These are phyloP conservation scores for Lactarius psammicola DNA, from an alignment of 768 basidiomycete species.

Conservation along the genomic window DNA sequence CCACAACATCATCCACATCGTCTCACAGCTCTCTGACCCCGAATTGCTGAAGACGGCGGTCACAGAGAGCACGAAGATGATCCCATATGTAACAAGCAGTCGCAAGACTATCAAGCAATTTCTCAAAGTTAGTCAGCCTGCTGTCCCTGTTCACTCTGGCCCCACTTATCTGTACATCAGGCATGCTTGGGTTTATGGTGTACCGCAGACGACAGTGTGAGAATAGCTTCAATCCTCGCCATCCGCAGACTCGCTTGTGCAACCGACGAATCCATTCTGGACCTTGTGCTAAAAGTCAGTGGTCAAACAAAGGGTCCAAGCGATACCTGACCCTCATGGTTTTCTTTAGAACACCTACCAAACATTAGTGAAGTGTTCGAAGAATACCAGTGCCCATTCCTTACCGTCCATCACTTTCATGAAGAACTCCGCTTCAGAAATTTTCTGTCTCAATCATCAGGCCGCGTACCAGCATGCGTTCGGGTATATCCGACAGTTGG, in stretches of 20 bases:
- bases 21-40: slow-evolving; percentile 70
- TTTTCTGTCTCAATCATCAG: slow-evolving; percentile 77
- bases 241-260: slow-evolving; percentile 76
- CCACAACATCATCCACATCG: slow-evolving; percentile 76
- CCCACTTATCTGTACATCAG: slow-evolving; percentile 38
- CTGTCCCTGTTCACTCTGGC: neutral
- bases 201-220: slow-evolving; percentile 71
- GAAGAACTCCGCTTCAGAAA: slow-evolving; percentile 95
- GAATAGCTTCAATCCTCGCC: slow-evolving; percentile 84
- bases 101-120: slow-evolving; percentile 84
- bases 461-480: slow-evolving; percentile 92
- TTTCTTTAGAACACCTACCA: slow-evolving; percentile 76
- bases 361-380: slow-evolving; percentile 77
- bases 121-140: slow-evolving; percentile 59
- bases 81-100: slow-evolving; percentile 84
- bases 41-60: slow-evolving; percentile 69
- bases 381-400: slow-evolving; percentile 82
- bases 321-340: neutral
- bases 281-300: slow-evolving; percentile 80
- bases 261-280: slow-evolving; percentile 76
- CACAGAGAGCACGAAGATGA: slow-evolving; percentile 80
- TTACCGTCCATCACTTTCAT: slow-evolving; percentile 91
- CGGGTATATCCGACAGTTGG: slow-evolving; percentile 91
- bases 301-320: slow-evolving; percentile 3
- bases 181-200: slow-evolving; percentile 86